Conservation (phyloP, 2,329 filamentous ascomycete genomes). For the Ophiostoma novo-ulmi region DNA sequence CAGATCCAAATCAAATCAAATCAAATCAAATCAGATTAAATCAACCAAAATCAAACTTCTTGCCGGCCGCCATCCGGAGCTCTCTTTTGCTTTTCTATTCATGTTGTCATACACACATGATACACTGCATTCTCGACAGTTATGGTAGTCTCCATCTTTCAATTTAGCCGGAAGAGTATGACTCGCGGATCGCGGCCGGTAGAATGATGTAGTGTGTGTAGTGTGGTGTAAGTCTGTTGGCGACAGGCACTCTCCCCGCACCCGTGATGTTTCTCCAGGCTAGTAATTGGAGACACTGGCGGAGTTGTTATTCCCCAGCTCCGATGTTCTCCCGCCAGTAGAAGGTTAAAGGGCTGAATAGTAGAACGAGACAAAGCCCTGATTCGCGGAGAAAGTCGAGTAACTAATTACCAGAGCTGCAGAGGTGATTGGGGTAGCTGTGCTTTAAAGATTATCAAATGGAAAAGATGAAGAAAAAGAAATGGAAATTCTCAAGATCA, state of each 20-base stretch:
- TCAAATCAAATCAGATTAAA: too few species aligned
- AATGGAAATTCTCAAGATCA: not conserved
- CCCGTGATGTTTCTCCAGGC: not conserved
- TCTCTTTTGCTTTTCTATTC: not conserved
- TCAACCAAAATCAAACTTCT: not conserved
- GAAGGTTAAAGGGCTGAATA: not conserved
- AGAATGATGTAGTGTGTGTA: constrained; percentile 10
- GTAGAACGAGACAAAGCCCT: not conserved
- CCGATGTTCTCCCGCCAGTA: not conserved
- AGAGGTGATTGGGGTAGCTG: not conserved
- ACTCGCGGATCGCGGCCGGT: constrained; percentile 22
- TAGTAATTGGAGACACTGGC: not conserved
- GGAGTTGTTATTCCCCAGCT: not conserved
- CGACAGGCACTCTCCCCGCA: not conserved
- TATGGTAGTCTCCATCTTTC: constrained; percentile 8
- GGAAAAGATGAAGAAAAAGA: not conserved
- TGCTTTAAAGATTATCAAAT: not conserved
- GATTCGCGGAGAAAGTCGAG: not conserved
- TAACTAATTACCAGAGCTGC: not conserved
- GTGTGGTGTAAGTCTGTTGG: not conserved
- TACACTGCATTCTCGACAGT: not conserved
- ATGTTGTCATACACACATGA: not conserved
- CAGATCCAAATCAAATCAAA: not conserved
- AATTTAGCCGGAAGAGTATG: constrained; percentile 24
- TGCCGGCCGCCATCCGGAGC: not conserved